A percentile compares a stretch with the other conserved stretches of the same genome.
These are phyloP conservation scores for Trichoderma guizhouense DNA, from an alignment of 2,329 filamentous ascomycete genomes.

Conservation along the genomic window DNA sequence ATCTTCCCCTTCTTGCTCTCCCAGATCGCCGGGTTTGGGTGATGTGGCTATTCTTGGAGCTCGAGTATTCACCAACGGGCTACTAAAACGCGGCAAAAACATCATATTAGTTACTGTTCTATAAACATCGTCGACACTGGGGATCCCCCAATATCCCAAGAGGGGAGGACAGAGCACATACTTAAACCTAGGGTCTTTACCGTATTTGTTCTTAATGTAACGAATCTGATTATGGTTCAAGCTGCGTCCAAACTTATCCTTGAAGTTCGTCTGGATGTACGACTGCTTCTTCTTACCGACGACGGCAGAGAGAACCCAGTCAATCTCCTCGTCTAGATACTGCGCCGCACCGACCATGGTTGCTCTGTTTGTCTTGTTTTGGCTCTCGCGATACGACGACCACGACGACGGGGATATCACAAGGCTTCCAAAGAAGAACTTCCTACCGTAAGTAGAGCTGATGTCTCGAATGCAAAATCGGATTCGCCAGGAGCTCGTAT, in stretches of 20 bases:
- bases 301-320: slow-evolving; percentile 32
- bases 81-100: slow-evolving; percentile 5
- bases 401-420: neutral
- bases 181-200: slow-evolving; percentile 38
- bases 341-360: slow-evolving; percentile 35
- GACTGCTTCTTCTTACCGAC: slow-evolving; percentile 27
- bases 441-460: neutral
- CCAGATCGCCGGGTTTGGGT: neutral
- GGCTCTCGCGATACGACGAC: neutral
- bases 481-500: neutral
- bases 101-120: neutral
- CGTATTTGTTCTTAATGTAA: slow-evolving; percentile 42
- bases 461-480: neutral
- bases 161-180: slow-evolving; percentile 23
- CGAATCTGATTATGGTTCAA: slow-evolving; percentile 37
- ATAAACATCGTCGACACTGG: neutral
- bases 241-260: slow-evolving; percentile 27
- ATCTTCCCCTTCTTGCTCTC: neutral
- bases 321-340: slow-evolving; percentile 36
- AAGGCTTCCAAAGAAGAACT: neutral
- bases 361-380: neutral
- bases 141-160: neutral
- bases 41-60: slow-evolving; percentile 7
- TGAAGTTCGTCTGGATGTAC: slow-evolving; percentile 30
- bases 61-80: slow-evolving; percentile 20